Base-by-base conservation (phyloP, 495 filamentous ascomycete species). In the Hyaloscypha hepaticicola region DNA sequence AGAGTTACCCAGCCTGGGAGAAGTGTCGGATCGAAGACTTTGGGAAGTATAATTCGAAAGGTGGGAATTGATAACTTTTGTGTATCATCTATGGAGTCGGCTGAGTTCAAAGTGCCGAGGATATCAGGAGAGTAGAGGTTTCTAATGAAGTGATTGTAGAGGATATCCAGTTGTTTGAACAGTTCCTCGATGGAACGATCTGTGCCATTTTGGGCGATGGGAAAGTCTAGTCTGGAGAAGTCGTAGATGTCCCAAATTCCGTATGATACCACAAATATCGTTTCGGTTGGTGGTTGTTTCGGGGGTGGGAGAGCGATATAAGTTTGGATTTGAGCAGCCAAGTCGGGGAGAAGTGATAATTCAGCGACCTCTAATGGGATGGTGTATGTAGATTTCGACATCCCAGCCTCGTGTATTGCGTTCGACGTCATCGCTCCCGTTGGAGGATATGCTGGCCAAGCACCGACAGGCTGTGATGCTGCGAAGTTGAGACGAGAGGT, bases 171-270 rank as follows among this genome's bases (percentile, higher is more conserved):
- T 55, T 77, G 77, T 11, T 73, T 64, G 60, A 82, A 76, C 1
- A 83, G 28, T 24, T 76, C 67, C 12, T 63, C 27, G 48, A 67
- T 38, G 3, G 64, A 50, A 1, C 63, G 27, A 33, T 74, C 66
- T 12, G 74, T 60, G 0, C 64, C 67, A 34, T 73, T 74, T 2
- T 80, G 55, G n/a, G 71, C 74, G 5, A 76, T 64, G 4, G 69
- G 68, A 5, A 74, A 70, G 11, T 79, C 77, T 1, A 83, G 59
- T 8, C 72, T 67, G 1, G 80, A 75, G 7, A 81, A 72, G n/a
- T 76, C 65, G 73, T 78, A 81, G 48, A 82, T 69, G 34, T 83
- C 80, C 78, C 78, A 81, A 51, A 77, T 76, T 3, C 80, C 80
- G 16, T 82, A 66, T 14, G 75, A 77, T 7, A 83, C 72, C 1